A percentile compares a stretch with the other conserved stretches of the same genome.
Conservation (phyloP, 2,329 filamentous ascomycete species). For the Thielaviopsis musarum region DNA sequence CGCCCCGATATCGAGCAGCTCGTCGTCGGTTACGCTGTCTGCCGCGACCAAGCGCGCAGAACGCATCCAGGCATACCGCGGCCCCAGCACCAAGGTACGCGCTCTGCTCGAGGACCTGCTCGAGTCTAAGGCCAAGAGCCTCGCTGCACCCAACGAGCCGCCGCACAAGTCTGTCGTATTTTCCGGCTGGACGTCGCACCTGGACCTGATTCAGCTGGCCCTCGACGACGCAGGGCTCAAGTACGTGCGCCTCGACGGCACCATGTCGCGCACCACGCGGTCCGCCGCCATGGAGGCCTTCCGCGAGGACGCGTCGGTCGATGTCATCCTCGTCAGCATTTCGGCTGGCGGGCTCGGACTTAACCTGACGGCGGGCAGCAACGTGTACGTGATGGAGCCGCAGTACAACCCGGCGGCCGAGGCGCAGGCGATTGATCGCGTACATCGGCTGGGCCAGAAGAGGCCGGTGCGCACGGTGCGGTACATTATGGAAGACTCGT, state of each 20-base stretch:
- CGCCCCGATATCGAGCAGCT: slow-evolving; percentile 3
- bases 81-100: slow-evolving; percentile 82
- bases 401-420: slow-evolving; percentile 95
- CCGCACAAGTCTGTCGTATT: slow-evolving; percentile 91
- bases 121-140: slow-evolving; percentile 44
- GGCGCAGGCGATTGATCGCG: slow-evolving; percentile 83
- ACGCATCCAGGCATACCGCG: slow-evolving; percentile 46
- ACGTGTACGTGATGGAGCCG: slow-evolving; percentile 93
- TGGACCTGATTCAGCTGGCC: slow-evolving; percentile 80
- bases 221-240: slow-evolving; percentile 49
- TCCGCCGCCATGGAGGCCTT: slow-evolving; percentile 62
- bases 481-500: slow-evolving; percentile 79
- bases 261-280: slow-evolving; percentile 62
- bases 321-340: slow-evolving; percentile 81
- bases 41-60: slow-evolving; percentile 4
- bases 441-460: slow-evolving; percentile 80
- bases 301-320: slow-evolving; percentile 51
- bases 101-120: slow-evolving; percentile 64
- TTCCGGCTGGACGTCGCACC: slow-evolving; percentile 87
- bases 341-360: slow-evolving; percentile 82
- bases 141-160: slow-evolving; percentile 39
- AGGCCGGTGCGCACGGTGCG: slow-evolving; percentile 73
- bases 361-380: slow-evolving; percentile 73
- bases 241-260: slow-evolving; percentile 75
- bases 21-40: not conserved